Conservation (phyloP, 805 yeast genomes). For the Wickerhamiella sergipiensis region DNA sequence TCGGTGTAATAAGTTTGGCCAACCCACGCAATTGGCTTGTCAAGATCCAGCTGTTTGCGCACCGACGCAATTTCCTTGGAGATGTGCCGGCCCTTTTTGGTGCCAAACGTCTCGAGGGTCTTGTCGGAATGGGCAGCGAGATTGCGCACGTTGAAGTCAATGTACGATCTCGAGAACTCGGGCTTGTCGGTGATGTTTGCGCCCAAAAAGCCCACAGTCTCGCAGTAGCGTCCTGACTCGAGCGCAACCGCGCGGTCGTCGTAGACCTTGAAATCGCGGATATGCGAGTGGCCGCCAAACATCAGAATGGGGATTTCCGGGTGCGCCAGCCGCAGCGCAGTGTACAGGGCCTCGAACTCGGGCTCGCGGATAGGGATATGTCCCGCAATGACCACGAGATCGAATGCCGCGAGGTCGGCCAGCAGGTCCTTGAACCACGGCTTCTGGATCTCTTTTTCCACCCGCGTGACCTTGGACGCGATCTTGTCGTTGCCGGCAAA, state of each 20-base stretch:
- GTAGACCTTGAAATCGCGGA: slow-evolving; percentile 60
- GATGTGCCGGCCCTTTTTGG: slow-evolving; percentile 38
- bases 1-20: slow-evolving; percentile 51
- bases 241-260: slow-evolving; percentile 58
- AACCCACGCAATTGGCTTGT: slow-evolving; percentile 48
- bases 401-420: slow-evolving; percentile 31
- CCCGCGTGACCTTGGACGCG: slow-evolving; percentile 49
- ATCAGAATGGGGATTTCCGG: slow-evolving; percentile 59
- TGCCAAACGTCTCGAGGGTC: slow-evolving; percentile 29
- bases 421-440: slow-evolving; percentile 45
- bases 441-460: slow-evolving; percentile 37
- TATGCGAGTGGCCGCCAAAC: slow-evolving; percentile 90
- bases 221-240: slow-evolving; percentile 84
- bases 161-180: slow-evolving; percentile 45
- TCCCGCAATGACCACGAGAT: slow-evolving; percentile 55
- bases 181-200: slow-evolving; percentile 26
- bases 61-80: slow-evolving; percentile 31
- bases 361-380: slow-evolving; percentile 63
- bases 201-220: slow-evolving; percentile 75
- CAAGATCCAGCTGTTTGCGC: slow-evolving; percentile 38
- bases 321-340: slow-evolving; percentile 39
- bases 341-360: slow-evolving; percentile 37
- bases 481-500: slow-evolving; percentile 44
- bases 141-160: slow-evolving; percentile 67
- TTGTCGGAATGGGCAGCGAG: slow-evolving; percentile 41